Conservation (phyloP, 2,329 filamentous ascomycete species). For the Fusarium globosum region DNA sequence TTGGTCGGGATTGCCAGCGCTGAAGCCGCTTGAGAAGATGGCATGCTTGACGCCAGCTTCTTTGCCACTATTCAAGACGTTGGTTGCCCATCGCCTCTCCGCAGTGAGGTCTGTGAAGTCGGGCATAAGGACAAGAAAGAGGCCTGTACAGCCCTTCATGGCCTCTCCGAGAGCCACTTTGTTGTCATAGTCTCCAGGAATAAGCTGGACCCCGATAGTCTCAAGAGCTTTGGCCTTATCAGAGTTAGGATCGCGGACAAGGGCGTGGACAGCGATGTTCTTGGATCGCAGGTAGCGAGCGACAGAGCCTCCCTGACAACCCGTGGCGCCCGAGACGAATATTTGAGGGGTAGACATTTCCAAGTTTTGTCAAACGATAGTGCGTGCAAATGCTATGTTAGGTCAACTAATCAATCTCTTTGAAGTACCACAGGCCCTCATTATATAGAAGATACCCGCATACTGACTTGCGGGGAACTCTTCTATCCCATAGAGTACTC, state of each 20-base stretch:
- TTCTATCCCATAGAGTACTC: neutral
- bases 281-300: conserved; percentile 49
- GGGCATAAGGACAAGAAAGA: conserved; percentile 51
- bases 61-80: conserved; percentile 52
- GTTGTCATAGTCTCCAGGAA: conserved; percentile 50
- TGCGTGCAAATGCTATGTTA: neutral
- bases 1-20: conserved; percentile 45
- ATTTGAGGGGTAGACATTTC: conserved; percentile 48
- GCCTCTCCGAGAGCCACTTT: conserved; percentile 44
- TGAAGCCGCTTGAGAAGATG: conserved; percentile 52
- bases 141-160: conserved; percentile 45
- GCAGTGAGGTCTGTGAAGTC: conserved; percentile 45
- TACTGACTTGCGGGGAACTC: neutral
- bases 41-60: conserved; percentile 52
- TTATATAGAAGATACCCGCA: neutral
- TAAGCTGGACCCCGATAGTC: conserved; percentile 49
- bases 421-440: neutral
- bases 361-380: neutral
- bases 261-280: conserved; percentile 49
- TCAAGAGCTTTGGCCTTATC: conserved; percentile 45
- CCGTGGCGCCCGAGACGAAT: conserved; percentile 56
- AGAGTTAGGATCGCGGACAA: conserved; percentile 48
- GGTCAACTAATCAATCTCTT: neutral
- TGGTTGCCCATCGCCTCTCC: conserved; percentile 47
- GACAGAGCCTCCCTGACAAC: conserved; percentile 53